A percentile compares a stretch with the other conserved stretches of the same genome.
Conservation (phyloP, 2,329 filamentous ascomycete species). For the Scedosporium minutisporum region DNA sequence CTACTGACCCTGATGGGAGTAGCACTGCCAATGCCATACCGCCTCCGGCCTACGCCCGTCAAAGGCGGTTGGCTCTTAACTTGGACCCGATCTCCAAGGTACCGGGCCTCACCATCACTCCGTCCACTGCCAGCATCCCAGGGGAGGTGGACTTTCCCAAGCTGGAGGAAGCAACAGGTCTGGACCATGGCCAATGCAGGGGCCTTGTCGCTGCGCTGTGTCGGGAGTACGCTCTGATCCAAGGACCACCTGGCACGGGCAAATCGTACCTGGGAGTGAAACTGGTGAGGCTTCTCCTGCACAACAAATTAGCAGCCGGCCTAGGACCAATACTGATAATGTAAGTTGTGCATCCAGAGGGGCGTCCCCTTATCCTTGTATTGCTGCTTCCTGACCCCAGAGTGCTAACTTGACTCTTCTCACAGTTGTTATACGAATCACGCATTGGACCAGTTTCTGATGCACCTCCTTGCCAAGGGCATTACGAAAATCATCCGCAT, state of each 20-base stretch:
- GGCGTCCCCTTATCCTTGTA: no score
- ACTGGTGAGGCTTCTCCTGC: constrained; percentile 44
- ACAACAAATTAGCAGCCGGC: constrained; percentile 23
- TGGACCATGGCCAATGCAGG: constrained; percentile 41
- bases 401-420: constrained; percentile 54
- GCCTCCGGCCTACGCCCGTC: not conserved
- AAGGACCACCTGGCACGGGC: constrained; percentile 67
- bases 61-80: not conserved
- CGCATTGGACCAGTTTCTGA: constrained; percentile 54
- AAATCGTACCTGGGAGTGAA: constrained; percentile 66
- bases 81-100: not conserved
- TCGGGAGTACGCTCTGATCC: constrained; percentile 49
- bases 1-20: not conserved
- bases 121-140: not conserved
- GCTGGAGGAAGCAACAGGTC: constrained; percentile 22
- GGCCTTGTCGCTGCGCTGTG: constrained; percentile 45
- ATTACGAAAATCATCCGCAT: constrained; percentile 52
- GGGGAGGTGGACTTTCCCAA: not conserved
- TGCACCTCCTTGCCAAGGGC: constrained; percentile 52
- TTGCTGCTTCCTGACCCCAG: constrained; percentile 13
- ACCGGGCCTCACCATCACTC: not conserved
- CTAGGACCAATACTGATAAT: constrained; percentile 36
- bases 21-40: not conserved
- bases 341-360: constrained; percentile 6
- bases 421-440: constrained; percentile 54